phyloP scores from a whole-genome alignment of 176 grass and related monocot genomes.

The Lolium multiflorum region DNA sequence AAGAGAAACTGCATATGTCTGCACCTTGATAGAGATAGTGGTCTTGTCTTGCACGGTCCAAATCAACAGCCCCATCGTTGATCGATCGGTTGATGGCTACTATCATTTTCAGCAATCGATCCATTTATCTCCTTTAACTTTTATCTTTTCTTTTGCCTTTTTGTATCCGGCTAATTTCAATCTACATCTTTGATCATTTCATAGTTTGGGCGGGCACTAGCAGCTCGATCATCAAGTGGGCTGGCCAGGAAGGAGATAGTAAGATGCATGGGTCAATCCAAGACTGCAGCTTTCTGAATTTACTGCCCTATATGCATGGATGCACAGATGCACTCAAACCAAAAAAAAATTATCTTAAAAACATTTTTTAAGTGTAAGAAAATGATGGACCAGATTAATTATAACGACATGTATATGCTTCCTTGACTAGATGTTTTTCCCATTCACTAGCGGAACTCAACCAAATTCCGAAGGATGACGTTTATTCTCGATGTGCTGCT shows the following conservation, averaged over 20 bases:
- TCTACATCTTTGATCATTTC: neutral
- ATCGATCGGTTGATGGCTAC: conserved; percentile 5
- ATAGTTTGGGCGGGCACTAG: neutral
- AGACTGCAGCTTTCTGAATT: conserved; percentile 12
- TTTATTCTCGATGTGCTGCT: neutral
- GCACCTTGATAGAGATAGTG: neutral
- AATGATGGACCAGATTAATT: neutral
- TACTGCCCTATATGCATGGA: neutral
- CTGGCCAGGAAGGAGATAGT: neutral
- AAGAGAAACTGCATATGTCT: neutral
- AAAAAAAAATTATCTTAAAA: neutral
- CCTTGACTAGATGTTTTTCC: no score
- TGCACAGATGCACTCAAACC: neutral
- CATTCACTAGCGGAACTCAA: no score
- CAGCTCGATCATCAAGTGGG: neutral
- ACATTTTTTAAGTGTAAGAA: neutral
- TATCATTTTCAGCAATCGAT: conserved; percentile 1
- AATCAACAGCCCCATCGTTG: conserved; percentile 4
- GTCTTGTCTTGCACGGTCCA: conserved; percentile 27
- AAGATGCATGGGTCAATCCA: neutral
- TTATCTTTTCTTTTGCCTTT: conserved; percentile 13
- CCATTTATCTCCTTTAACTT: neutral
- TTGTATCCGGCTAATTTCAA: neutral
- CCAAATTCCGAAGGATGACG: neutral
- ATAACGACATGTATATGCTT: neutral